Evolutionary conservation across 176 grass and related monocot genomes (phyloP).

Genomic region (Paspalum vaginatum): DNA sequence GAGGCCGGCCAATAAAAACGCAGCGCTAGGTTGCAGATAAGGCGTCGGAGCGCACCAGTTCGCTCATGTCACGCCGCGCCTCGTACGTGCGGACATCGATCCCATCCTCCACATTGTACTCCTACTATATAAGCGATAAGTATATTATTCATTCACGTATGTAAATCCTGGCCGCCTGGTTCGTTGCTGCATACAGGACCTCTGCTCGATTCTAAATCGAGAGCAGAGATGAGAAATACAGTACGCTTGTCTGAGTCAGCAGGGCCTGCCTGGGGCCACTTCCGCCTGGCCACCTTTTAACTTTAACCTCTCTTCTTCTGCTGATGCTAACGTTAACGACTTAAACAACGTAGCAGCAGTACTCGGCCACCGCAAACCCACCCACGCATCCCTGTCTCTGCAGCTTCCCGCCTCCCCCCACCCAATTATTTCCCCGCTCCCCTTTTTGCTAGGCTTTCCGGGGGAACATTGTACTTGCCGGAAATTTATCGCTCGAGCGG

Average conservation of each 20-base stretch:
- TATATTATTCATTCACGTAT: no score
- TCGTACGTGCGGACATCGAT: neutral
- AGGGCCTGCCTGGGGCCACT: no score
- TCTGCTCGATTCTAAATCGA: no score
- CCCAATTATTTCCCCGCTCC: neutral
- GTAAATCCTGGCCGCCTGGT: no score
- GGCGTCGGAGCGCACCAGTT: neutral
- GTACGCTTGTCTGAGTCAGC: no score
- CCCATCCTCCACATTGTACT: neutral
- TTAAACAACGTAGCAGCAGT: no score
- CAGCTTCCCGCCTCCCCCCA: slow-evolving; percentile 10
- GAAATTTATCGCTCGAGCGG: neutral
- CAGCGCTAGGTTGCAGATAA: slow-evolving; percentile 1
- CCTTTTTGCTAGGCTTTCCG: slow-evolving; percentile 28
- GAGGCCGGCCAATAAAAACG: slow-evolving; percentile 9
- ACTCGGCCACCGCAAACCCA: neutral
- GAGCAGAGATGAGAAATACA: no score
- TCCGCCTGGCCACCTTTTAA: no score
- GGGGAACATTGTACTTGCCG: slow-evolving; percentile 32
- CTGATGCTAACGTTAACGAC: no score
- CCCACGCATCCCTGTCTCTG: neutral
- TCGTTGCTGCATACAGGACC: no score
- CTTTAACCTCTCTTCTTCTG: no score
- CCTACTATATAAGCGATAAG: no score
- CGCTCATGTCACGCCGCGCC: neutral